phyloP scores from a whole-genome alignment of 495 filamentous ascomycete species.

The Lepraria neglecta region DNA sequence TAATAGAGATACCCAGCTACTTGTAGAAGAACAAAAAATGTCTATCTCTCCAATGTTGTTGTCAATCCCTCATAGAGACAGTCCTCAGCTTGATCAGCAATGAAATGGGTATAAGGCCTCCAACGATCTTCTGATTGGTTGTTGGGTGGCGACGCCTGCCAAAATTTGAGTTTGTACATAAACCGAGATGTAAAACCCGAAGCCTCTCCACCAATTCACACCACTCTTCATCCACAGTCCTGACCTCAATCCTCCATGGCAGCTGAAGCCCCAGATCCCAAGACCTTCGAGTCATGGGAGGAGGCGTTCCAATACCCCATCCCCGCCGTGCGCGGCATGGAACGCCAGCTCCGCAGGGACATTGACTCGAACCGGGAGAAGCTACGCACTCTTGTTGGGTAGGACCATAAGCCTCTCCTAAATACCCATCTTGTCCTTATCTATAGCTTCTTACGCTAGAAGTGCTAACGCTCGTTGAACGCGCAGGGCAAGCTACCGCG shows the following conservation, averaged over 20 bases:
- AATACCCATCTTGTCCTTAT: background rate
- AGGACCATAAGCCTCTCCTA: slow-evolving; percentile 13
- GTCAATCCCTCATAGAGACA: background rate
- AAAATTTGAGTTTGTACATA: background rate
- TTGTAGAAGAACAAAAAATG: background rate
- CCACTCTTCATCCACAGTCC: background rate
- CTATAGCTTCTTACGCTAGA: background rate
- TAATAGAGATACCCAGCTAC: background rate
- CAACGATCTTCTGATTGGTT: too few species aligned
- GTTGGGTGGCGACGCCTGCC: too few species aligned
- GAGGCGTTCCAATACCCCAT: slow-evolving; percentile 64
- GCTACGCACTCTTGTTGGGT: slow-evolving; percentile 86
- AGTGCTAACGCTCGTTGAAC: slow-evolving; percentile 14
- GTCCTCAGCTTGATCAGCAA: background rate
- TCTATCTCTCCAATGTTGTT: too few species aligned
- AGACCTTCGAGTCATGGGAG: slow-evolving; percentile 56
- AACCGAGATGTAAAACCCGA: background rate
- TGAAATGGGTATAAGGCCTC: too few species aligned
- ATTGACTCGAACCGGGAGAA: slow-evolving; percentile 79
- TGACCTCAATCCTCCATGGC: slow-evolving; percentile 42
- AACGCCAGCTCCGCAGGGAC: slow-evolving; percentile 56
- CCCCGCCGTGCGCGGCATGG: slow-evolving; percentile 55
- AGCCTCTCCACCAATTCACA: background rate
- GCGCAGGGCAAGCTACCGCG: slow-evolving; percentile 74
- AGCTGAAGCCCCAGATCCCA: slow-evolving; percentile 50